Base-by-base conservation (phyloP, 2,329 filamentous ascomycete species). In the Coniella lustricola region DNA sequence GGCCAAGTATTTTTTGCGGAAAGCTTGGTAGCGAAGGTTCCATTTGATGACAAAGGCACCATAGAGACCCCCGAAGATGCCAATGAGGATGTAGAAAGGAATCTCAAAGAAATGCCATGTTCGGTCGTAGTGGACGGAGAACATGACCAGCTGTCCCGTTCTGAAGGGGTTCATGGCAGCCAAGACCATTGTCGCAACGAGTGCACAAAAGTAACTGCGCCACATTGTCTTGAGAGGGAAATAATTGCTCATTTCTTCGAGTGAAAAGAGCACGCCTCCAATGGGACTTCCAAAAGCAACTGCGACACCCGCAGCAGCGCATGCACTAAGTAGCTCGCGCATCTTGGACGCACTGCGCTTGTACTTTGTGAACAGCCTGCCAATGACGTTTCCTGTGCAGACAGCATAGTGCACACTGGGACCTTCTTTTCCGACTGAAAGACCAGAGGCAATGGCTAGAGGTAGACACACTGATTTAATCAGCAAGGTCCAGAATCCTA, bases 391-490 rank as follows among this genome's bases (percentile, higher is more conserved):
- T 50, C 93, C 93, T 0, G 90, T 95, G 61, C 93, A 97, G 7
- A 97, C 93, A 3, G 93, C 93, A 63, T 97, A 98, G 66, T 98
- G 93, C n/a, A 98, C 93, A 66, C 90, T 96, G 0, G 93, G 93
- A 0, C 93, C 93, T 69, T 98, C 93, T 63, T 98, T 98, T 47
- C 93, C 93, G 12, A 98, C 90, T 0, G 90, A 95, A 20, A 98
- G 71, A 2, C 93, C 93, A 1, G 90, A 96, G 12, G 87, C 90
- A 63, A 98, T 98, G 37, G 91, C 87, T 38, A 98, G 73, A 1
- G 93, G 93, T 41, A 98, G 72, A 20, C 86, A 87, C 48, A 97
- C 80, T 0, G 90, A 95, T 69, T 98, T 98, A 70, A 98, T 97
- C 52, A 93, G 66, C 29, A 98, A 73, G 4, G 93, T 97, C 79